Evolutionary conservation across 2,329 filamentous ascomycete species (phyloP), one percentile per base, ranked within the genome.

Genomic region (Aureobasidium mangrovei): DNA sequence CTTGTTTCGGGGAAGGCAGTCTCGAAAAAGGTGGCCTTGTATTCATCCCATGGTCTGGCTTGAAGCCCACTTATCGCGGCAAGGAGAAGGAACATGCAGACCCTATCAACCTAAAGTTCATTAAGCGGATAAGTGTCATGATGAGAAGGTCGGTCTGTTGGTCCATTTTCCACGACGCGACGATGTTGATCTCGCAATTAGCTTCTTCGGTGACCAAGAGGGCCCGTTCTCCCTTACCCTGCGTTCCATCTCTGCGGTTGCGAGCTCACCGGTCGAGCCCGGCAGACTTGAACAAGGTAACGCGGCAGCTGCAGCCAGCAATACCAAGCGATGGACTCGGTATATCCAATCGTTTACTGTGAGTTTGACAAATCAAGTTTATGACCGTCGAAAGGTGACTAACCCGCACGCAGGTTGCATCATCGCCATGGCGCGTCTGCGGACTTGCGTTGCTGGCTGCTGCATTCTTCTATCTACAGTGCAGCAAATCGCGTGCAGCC

Each of bases 111-210:
- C 62, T 78, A 58, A 73, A 72, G 45, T 72, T 73, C 41, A 73
- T 93, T 38, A 85, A 80, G 69, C 75, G 85, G 44, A 72, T 91
- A 31, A 84, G 82, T 48, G 74, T 93, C 56, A 91, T 93, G 88
- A 86, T 86, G 76, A 74, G 88, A 66, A 93, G 88, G 87, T 88
- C 68, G 56, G 72, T 65, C 3, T n/a, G 4, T 42, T 26, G 7
- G 10, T 59, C 45, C 36, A 18, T 41, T 38, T 18, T 18, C 18
- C 18, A 18, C 18, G 18, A 18, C 18, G 18, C 18, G 18, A 18
- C 26, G 18, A 31, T 12, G 33, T 10, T 9, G n/a, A 56, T 36
- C 41, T 56, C 26, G 46, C 47, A 54, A 38, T 31, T 60, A 88
- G 86, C 68, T 90, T 88, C 72, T 91, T 91, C 60, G 86, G 83